Conservation (phyloP, 441 rosid species). For the Populus hybrid region DNA sequence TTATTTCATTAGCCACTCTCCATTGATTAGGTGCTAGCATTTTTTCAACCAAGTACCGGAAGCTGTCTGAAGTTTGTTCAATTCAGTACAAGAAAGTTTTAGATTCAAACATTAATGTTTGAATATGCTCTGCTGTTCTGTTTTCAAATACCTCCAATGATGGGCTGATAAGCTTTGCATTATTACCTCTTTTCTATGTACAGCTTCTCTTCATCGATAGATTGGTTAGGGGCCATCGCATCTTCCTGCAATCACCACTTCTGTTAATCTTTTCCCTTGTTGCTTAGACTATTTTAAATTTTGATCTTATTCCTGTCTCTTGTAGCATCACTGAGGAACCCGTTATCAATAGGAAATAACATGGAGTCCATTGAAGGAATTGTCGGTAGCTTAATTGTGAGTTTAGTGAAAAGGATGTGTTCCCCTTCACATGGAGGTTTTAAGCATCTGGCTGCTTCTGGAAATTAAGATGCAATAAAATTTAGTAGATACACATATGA, state of each 20-base stretch:
- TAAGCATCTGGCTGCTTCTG: slow-evolving; percentile 19
- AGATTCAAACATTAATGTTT: too few relatives aligned
- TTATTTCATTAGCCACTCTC: too few relatives aligned
- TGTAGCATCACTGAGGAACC: slow-evolving; percentile 60
- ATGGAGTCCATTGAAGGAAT: slow-evolving; percentile 18
- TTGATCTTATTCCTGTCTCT: neutral
- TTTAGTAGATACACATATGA: neutral
- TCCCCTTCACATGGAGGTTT: slow-evolving; percentile 43
- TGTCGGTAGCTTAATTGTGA: slow-evolving; percentile 31
- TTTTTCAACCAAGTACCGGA: too few relatives aligned
- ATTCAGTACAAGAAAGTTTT: too few relatives aligned
- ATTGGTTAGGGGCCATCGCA: neutral
- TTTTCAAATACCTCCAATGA: too few relatives aligned
- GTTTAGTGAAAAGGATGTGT: slow-evolving; percentile 64
- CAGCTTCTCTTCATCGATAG: neutral
- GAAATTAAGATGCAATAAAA: neutral
- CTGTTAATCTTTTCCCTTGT: neutral
- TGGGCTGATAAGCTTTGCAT: too few relatives aligned
- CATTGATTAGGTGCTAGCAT: too few relatives aligned
- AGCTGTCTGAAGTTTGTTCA: too few relatives aligned
- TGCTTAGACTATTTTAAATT: neutral
- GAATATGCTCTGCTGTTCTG: too few relatives aligned
- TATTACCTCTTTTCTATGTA: too few relatives aligned
- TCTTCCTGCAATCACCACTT: slow-evolving; percentile 1
- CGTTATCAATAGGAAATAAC: slow-evolving; percentile 42